These are phyloP conservation scores for Tuctoria greenei DNA, from an alignment of 176 grass and related monocot species.

Conservation along the genomic window DNA sequence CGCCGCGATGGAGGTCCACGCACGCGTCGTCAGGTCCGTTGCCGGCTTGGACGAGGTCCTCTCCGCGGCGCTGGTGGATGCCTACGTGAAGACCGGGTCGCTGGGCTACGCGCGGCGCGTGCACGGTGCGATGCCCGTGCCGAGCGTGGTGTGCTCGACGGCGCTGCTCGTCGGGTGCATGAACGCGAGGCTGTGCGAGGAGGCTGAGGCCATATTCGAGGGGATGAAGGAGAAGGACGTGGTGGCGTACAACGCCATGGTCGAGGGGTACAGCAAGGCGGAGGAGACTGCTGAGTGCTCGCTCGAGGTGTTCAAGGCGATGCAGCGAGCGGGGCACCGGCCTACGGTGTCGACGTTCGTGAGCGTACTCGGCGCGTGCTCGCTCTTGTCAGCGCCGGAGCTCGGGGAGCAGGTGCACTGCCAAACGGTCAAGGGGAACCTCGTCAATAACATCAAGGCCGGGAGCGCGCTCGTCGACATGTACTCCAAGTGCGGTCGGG, in stretches of 20 bases:
- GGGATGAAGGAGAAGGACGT: constrained; percentile 50
- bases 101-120: constrained; percentile 52
- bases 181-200: constrained; percentile 45
- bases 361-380: constrained; percentile 77
- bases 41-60: constrained; percentile 59
- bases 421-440: constrained; percentile 53
- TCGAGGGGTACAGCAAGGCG: constrained; percentile 68
- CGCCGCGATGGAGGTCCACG: constrained; percentile 56
- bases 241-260: constrained; percentile 72
- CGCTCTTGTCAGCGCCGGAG: constrained; percentile 54
- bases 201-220: constrained; percentile 60
- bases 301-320: constrained; percentile 60
- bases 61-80: constrained; percentile 62
- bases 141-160: constrained; percentile 72
- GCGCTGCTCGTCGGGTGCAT: constrained; percentile 77
- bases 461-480: constrained; percentile 78
- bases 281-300: constrained; percentile 52
- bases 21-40: constrained; percentile 47
- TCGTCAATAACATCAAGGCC: constrained; percentile 47
- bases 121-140: constrained; percentile 37
- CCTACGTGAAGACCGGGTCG: constrained; percentile 65
- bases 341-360: constrained; percentile 66
- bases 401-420: constrained; percentile 75
- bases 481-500: constrained; percentile 83
- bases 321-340: constrained; percentile 43